These are phyloP conservation scores for Vaccinium corymbosum DNA, from an alignment of 148 eudicot genomes.

Conservation along the genomic window DNA sequence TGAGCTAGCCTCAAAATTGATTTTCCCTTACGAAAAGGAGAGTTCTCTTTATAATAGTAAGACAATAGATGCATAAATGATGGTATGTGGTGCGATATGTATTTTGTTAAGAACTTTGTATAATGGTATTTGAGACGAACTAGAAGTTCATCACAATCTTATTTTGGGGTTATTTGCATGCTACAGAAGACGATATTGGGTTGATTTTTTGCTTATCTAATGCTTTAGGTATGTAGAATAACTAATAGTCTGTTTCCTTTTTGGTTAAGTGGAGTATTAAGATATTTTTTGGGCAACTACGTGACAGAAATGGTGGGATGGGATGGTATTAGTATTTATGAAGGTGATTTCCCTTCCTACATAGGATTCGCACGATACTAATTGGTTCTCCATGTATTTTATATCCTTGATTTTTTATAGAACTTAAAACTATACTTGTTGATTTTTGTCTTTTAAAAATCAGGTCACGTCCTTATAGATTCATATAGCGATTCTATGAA, in stretches of 20 bases:
- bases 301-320: not conserved
- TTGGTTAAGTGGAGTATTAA: not conserved
- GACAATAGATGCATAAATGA: too few relatives aligned
- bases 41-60: too few relatives aligned
- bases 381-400: not conserved
- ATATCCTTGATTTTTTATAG: not conserved
- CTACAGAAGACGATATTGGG: not conserved
- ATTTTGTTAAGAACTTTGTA: too few relatives aligned
- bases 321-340: not conserved
- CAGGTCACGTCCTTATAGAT: not conserved
- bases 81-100: too few relatives aligned
- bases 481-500: too few relatives aligned
- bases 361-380: not conserved
- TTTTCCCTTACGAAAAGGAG: too few relatives aligned
- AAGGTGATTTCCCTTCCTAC: not conserved
- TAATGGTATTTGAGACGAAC: not conserved
- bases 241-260: not conserved
- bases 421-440: not conserved
- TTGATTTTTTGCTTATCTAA: not conserved
- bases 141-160: not conserved
- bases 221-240: not conserved
- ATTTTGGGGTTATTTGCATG: not conserved
- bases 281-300: not conserved
- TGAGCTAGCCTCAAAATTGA: too few relatives aligned
- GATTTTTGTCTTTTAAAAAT: not conserved